Evolutionary conservation across 148 eudicot species (phyloP), one percentile per base, ranked within the genome.

Genomic region (Diospyros kaki): DNA sequence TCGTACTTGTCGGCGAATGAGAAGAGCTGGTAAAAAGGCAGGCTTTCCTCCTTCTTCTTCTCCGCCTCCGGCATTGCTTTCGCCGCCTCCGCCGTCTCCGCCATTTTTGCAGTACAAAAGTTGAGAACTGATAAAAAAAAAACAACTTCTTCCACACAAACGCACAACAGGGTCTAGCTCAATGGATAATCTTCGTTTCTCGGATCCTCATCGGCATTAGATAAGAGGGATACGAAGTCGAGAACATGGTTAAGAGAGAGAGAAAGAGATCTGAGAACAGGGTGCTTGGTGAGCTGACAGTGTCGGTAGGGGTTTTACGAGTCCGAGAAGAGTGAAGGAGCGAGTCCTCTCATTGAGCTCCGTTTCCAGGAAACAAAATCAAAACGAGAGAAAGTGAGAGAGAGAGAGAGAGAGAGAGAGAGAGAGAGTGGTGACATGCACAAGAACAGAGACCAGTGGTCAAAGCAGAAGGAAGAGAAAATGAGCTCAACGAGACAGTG

Each of bases 41-140:
- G 63, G 39, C 94, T 91, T 76, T 96, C 91, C 71, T 96, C 98
- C 58, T 93, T 89, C 79, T 89, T 91, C 90, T 96, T 96, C 82
- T 96, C 98, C 45, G 93, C 85, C 64, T 83, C 89, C 46, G 93
- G 87, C 91, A 83, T 79, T 79, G 90, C 44, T 61, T 91, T 91
- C 6, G 58, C 68, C 2, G 61, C 71, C 81, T 79, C 94, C 77
- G 76, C 66, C 73, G 77, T 78, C 65, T 78, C 82, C 58, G 89
- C 87, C 90, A 87, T 86, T 68, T 9, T 46, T 38, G 28, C 52
- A 7, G 2, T 12, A 41, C 44, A 59, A 68, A 48, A 55, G 18
- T 45, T 60, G 6, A 61, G 18, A 5, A 73, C 13, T 28, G 3
- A 46, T 41, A 12, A 9, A 18, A 9, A 0, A 18, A 3, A 70